Conservation (phyloP, 2,329 filamentous ascomycete species). For the Alternaria triticimaculans region DNA sequence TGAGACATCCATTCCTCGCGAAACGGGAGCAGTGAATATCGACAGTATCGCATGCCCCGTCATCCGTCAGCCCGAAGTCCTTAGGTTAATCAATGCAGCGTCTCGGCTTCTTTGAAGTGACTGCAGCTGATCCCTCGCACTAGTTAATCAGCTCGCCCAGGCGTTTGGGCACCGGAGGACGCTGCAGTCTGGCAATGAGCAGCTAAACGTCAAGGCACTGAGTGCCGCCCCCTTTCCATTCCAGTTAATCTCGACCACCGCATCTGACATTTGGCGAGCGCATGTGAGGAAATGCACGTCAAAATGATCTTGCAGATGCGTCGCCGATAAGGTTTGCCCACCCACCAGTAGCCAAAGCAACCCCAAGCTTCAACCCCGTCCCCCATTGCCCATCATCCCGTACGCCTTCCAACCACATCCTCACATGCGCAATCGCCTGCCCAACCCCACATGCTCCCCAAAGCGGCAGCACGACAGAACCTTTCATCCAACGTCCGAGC, state of each 20-base stretch:
- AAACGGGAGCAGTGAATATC: neutral
- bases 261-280: neutral
- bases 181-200: neutral
- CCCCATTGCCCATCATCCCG: neutral
- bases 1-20: neutral
- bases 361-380: neutral
- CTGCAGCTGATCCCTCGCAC: conserved; percentile 5
- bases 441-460: neutral
- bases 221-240: neutral
- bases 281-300: neutral
- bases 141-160: neutral
- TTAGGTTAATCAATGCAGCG: neutral
- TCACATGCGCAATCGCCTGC: neutral
- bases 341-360: neutral
- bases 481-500: conserved; percentile 4
- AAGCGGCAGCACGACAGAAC: conserved; percentile 1
- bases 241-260: neutral
- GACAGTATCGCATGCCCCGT: neutral
- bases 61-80: neutral
- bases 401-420: neutral
- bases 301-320: neutral
- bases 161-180: neutral
- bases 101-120: neutral
- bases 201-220: neutral
- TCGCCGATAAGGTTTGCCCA: neutral